These are phyloP conservation scores for Candida tunisiensis DNA, from an alignment of 1,139 yeast genomes.

Conservation along the genomic window DNA sequence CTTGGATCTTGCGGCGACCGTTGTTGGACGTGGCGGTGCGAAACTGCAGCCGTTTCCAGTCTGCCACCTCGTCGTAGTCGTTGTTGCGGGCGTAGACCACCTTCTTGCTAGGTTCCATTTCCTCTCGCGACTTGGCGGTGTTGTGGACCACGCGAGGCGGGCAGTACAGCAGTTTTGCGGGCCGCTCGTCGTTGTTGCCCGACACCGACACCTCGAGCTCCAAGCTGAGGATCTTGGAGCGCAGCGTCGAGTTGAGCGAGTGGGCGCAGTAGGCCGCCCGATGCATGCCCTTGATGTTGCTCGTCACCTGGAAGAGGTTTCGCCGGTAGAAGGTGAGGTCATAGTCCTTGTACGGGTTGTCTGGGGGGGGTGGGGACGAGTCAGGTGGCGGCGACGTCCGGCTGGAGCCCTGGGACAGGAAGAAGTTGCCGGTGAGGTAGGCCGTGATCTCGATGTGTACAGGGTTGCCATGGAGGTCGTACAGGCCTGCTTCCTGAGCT, in stretches of 20 bases:
- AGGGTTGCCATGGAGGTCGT: conserved; percentile 9
- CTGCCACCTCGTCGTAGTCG: conserved; percentile 12
- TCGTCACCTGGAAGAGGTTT: conserved; percentile 15
- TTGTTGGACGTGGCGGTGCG: conserved; percentile 49
- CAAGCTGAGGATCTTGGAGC: conserved; percentile 12
- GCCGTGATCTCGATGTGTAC: conserved; percentile 8
- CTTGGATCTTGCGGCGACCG: conserved; percentile 39
- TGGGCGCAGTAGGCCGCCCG: conserved; percentile 13
- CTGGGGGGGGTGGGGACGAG: background rate
- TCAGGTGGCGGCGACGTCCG: background rate
- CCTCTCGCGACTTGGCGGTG: conserved; percentile 3
- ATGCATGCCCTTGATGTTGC: conserved; percentile 13
- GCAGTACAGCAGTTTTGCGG: conserved; percentile 11
- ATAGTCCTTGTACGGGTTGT: conserved; percentile 4
- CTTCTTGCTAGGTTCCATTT: conserved; percentile 12
- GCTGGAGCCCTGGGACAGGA: conserved; percentile 5
- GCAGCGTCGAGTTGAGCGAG: conserved; percentile 6
- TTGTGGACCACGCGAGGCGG: conserved; percentile 9
- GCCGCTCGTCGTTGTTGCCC: conserved; percentile 10
- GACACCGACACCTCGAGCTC: conserved; percentile 13
- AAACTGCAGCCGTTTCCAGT: conserved; percentile 32
- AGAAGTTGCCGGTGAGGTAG: conserved; percentile 12
- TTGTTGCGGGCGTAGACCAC: conserved; percentile 12
- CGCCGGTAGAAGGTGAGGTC: conserved; percentile 17
- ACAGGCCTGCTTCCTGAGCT: conserved; percentile 8